phyloP scores from a whole-genome alignment of 768 basidiomycete genomes.

The Termitomyces sp. region DNA sequence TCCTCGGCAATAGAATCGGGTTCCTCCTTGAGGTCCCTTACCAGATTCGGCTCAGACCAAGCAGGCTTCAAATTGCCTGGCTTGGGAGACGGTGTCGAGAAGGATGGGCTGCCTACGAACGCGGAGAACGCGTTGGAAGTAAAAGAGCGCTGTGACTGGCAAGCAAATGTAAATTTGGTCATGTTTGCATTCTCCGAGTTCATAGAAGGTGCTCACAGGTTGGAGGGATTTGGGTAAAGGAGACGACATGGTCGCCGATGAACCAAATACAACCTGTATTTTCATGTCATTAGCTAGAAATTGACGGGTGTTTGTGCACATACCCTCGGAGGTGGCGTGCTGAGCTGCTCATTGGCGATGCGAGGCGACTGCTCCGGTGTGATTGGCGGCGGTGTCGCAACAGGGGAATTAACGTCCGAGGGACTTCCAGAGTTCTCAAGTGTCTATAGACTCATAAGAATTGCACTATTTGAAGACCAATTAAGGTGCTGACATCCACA shows the following conservation, averaged over 20 bases:
- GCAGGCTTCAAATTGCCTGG: constrained; percentile 11
- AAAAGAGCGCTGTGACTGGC: constrained; percentile 6
- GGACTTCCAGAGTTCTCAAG: neutral
- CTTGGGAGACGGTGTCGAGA: constrained; percentile 20
- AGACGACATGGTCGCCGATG: constrained; percentile 12
- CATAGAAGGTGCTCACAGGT: constrained; percentile 5
- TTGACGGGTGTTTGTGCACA: neutral
- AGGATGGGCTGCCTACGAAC: constrained; percentile 31
- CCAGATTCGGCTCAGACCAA: constrained; percentile 12
- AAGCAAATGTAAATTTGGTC: neutral
- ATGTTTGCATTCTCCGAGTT: neutral
- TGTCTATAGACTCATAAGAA: neutral
- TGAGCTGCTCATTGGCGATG: neutral
- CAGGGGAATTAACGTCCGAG: neutral
- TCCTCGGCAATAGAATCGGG: neutral
- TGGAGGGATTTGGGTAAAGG: constrained; percentile 13
- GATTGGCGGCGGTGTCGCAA: constrained; percentile 3
- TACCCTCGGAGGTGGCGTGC: constrained; percentile 9
- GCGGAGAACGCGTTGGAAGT: constrained; percentile 33
- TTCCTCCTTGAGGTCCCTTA: constrained; percentile 3
- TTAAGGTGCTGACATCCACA: neutral
- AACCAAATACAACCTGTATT: constrained; percentile 13
- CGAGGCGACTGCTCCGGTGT: constrained; percentile 10
- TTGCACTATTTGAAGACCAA: neutral
- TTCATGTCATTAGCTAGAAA: neutral